Conservation (phyloP, 2,329 filamentous ascomycete species). For the Amesomyces nigricolor region DNA sequence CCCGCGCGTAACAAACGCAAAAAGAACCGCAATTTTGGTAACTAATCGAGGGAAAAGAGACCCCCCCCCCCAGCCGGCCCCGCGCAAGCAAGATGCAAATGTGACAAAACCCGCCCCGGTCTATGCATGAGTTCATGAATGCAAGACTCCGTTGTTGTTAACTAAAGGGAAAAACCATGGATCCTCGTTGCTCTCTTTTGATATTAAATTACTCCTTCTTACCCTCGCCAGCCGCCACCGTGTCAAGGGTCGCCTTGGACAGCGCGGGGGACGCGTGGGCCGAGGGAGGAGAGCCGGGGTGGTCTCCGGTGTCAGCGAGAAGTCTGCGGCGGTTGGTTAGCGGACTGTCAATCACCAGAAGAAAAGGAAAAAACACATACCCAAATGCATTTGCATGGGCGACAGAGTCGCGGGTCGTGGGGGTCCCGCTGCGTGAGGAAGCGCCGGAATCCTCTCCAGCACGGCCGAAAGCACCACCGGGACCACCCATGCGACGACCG, state of each 20-base stretch:
- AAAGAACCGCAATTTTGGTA: conserved; percentile 35
- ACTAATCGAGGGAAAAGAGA: conserved; percentile 7
- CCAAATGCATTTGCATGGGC: conserved; percentile 87
- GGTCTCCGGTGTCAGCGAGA: conserved; percentile 55
- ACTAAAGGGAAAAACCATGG: conserved; percentile 31
- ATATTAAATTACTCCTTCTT: conserved; percentile 44
- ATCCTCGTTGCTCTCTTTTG: conserved; percentile 28
- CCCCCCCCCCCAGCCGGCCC: conserved; percentile 39
- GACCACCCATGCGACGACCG: conserved; percentile 67
- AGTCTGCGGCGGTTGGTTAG: conserved; percentile 40
- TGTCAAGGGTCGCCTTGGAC: conserved; percentile 56
- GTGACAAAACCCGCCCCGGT: conserved; percentile 39
- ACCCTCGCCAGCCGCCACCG: conserved; percentile 34
- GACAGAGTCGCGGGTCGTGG: conserved; percentile 54
- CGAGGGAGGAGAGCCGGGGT: conserved; percentile 65
- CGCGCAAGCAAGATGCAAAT: conserved; percentile 42
- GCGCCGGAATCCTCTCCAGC: conserved; percentile 78
- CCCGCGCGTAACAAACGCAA: no score
- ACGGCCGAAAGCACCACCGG: conserved; percentile 65
- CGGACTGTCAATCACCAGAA: not conserved
- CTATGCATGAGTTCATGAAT: conserved; percentile 44
- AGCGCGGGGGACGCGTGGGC: conserved; percentile 60
- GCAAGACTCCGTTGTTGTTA: conserved; percentile 31
- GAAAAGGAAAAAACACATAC: conserved; percentile 48
- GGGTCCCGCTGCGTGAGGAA: conserved; percentile 85